Conservation (phyloP, 305 asterid species). For the Rubia occidens region DNA sequence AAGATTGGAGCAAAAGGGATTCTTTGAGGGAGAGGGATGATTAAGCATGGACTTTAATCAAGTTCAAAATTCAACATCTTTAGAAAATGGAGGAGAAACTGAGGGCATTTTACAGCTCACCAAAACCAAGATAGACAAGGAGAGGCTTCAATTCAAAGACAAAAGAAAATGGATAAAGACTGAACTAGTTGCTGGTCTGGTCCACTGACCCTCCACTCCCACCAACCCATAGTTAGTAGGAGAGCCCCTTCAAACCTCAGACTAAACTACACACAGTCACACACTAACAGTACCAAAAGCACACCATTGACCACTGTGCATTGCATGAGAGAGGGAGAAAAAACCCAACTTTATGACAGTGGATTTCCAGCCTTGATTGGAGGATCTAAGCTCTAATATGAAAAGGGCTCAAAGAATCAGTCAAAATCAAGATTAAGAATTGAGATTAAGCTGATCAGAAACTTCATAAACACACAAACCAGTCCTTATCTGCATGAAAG, state of each 20-base stretch:
- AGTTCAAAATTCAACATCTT: conserved; percentile 11
- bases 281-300: conserved; percentile 8
- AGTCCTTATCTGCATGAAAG: neutral
- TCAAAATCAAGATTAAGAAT: neutral
- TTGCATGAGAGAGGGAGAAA: conserved; percentile 16
- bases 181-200: conserved; percentile 21
- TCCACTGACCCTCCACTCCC: conserved; percentile 26
- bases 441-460: neutral
- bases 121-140: conserved; percentile 22
- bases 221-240: conserved; percentile 25
- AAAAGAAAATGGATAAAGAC: conserved; percentile 23
- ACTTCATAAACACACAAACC: neutral
- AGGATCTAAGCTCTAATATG: neutral
- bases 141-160: conserved; percentile 29
- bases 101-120: conserved; percentile 23
- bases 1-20: conserved; percentile 1
- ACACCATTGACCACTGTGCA: conserved; percentile 3
- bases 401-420: conserved; percentile 6
- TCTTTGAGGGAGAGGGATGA: conserved; percentile 2
- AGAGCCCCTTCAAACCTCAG: conserved; percentile 17
- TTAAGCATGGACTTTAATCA: neutral
- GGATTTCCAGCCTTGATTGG: neutral
- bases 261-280: conserved; percentile 14
- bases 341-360: conserved; percentile 16
- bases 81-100: conserved; percentile 13